These are phyloP conservation scores for Trametes maxima DNA, from an alignment of 768 basidiomycete genomes.

Conservation along the genomic window DNA sequence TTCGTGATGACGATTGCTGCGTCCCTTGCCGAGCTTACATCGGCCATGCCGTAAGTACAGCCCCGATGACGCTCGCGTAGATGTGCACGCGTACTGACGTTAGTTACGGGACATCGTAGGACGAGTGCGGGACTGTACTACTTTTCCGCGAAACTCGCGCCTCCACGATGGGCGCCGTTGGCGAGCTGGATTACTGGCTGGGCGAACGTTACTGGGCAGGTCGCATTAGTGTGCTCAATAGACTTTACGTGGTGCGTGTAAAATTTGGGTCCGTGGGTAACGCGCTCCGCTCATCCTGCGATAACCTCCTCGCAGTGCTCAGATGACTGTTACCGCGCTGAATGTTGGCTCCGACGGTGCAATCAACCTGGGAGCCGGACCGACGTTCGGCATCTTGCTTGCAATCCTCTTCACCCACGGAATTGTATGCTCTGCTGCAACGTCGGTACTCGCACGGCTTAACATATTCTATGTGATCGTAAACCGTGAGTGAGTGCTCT, in stretches of 20 bases:
- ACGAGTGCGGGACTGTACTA: conserved; percentile 82
- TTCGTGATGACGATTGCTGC: conserved; percentile 70
- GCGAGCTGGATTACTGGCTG: conserved; percentile 72
- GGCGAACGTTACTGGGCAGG: conserved; percentile 75
- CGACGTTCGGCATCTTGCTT: conserved; percentile 68
- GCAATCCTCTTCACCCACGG: conserved; percentile 70
- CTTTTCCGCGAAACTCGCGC: conserved; percentile 75
- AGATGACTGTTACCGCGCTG: conserved; percentile 77
- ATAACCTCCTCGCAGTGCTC: conserved; percentile 45
- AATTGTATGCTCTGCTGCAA: conserved; percentile 71
- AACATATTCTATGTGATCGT: conserved; percentile 69
- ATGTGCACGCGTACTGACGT: not conserved
- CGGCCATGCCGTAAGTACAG: conserved; percentile 70
- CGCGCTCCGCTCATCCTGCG: not conserved
- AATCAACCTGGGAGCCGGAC: conserved; percentile 53
- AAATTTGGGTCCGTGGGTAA: not conserved
- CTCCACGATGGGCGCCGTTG: conserved; percentile 58
- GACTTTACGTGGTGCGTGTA: conserved; percentile 65
- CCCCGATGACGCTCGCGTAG: not conserved
- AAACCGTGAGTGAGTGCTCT: conserved; percentile 48
- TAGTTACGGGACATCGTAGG: conserved; percentile 35
- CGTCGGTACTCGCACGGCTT: conserved; percentile 62
- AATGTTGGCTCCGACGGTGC: conserved; percentile 59
- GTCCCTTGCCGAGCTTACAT: conserved; percentile 73
- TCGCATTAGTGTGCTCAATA: conserved; percentile 71